Percentiles rank a stretch among this genome's conserved stretches.
phyloP scores from a whole-genome alignment of 225 moss, liverwort and hornwort genomes.

The Asterella californica region DNA sequence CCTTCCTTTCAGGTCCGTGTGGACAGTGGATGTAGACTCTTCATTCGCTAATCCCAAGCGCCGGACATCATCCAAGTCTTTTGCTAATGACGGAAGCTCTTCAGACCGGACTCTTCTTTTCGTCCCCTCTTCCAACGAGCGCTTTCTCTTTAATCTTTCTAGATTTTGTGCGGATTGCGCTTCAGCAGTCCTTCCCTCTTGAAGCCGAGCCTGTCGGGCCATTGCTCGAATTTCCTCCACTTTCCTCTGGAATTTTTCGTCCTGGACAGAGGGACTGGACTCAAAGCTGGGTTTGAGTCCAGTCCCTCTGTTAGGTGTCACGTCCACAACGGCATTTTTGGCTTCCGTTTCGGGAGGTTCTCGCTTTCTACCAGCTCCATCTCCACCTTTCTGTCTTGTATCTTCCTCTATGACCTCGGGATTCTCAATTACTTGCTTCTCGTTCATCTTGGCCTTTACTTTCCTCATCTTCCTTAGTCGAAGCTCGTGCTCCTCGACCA shows the following conservation, averaged over 20 bases:
- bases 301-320: constrained; percentile 1
- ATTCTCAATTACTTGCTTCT: constrained; percentile 26
- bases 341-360: constrained; percentile 10
- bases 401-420: constrained; percentile 15
- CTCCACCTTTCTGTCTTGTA: neutral
- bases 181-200: constrained; percentile 55
- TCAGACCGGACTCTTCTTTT: constrained; percentile 22
- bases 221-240: constrained; percentile 74
- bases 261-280: too few species aligned
- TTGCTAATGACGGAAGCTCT: constrained; percentile 30
- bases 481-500: constrained; percentile 50
- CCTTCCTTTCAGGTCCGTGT: neutral
- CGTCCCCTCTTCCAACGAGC: constrained; percentile 15
- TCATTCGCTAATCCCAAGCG: constrained; percentile 19
- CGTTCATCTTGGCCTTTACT: constrained; percentile 33
- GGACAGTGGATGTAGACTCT: neutral
- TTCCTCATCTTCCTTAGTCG: constrained; percentile 71
- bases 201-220: constrained; percentile 78
- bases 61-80: constrained; percentile 29
- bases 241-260: constrained; percentile 58
- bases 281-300: constrained; percentile 16
- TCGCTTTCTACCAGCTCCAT: neutral
- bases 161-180: constrained; percentile 30
- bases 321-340: constrained; percentile 15
- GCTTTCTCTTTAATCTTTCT: constrained; percentile 14